phyloP scores from a whole-genome alignment of 1,284 basidiomycete species.

The Ganoderma leucocontextum region DNA sequence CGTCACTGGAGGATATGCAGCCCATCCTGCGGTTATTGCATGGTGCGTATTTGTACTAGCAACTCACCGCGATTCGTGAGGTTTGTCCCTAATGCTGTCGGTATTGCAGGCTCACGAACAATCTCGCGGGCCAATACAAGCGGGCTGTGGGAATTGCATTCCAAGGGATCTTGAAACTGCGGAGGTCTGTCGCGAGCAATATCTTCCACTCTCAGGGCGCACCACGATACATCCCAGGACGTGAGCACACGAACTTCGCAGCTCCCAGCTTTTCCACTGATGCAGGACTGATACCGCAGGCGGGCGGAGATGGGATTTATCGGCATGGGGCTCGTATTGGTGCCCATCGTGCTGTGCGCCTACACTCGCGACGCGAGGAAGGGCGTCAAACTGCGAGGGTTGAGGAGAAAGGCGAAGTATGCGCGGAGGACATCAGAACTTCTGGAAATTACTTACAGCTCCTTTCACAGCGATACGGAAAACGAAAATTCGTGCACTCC shows the following conservation, averaged over 20 bases:
- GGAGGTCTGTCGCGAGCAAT: constrained; percentile 64
- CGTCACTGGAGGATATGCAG: constrained; percentile 64
- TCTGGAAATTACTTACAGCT: too few relatives aligned
- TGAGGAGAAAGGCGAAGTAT: constrained; percentile 25
- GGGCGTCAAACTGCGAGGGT: constrained; percentile 32
- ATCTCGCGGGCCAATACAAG: constrained; percentile 70
- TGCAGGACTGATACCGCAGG: constrained; percentile 47
- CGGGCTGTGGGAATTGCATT: constrained; percentile 68
- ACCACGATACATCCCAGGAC: constrained; percentile 68
- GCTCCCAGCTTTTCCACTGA: neutral
- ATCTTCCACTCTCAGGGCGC: constrained; percentile 66
- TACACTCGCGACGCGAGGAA: constrained; percentile 58
- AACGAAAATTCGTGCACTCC: too few relatives aligned
- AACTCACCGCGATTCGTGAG: too few relatives aligned
- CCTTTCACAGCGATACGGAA: too few relatives aligned
- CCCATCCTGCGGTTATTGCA: constrained; percentile 66
- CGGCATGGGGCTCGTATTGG: constrained; percentile 62
- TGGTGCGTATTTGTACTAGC: constrained; percentile 50
- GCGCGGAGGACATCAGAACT: too few relatives aligned
- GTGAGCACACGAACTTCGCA: constrained; percentile 49
- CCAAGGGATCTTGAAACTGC: constrained; percentile 70
- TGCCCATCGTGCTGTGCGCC: constrained; percentile 56
- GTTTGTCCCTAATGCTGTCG: constrained; percentile 12
- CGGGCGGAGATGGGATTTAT: constrained; percentile 71
- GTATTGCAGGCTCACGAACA: constrained; percentile 59